Conservation (phyloP, 345 rosid species). For the Salix caprea region DNA sequence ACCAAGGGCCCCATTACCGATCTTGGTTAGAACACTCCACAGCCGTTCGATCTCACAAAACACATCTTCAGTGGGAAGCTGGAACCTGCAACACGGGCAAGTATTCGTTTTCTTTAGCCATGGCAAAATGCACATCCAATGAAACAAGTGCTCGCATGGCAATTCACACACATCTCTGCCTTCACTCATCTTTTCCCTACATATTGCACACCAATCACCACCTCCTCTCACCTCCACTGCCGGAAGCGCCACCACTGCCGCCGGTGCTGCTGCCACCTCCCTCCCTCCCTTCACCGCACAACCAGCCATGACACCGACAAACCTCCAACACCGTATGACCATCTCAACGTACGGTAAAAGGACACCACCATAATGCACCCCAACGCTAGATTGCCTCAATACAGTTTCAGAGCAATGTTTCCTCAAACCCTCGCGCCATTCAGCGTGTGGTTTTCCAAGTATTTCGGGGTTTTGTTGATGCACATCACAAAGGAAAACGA, state of each 20-base stretch:
- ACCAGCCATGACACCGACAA: slow-evolving; percentile 39
- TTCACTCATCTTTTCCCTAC: slow-evolving; percentile 74
- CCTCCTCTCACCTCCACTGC: slow-evolving; percentile 45
- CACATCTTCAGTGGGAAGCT: slow-evolving; percentile 79
- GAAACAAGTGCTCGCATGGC: slow-evolving; percentile 87
- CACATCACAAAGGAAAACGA: slow-evolving; percentile 75
- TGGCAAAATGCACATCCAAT: slow-evolving; percentile 81
- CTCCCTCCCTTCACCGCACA: slow-evolving; percentile 33
- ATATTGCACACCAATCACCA: slow-evolving; percentile 61
- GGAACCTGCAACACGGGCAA: slow-evolving; percentile 87
- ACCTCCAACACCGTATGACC: slow-evolving; percentile 59
- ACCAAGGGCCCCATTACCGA: slow-evolving; percentile 6
- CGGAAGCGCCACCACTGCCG: slow-evolving; percentile 61
- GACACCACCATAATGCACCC: slow-evolving; percentile 49
- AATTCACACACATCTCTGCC: slow-evolving; percentile 79
- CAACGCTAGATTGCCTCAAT: slow-evolving; percentile 37
- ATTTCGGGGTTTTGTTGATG: slow-evolving; percentile 56
- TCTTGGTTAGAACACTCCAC: slow-evolving; percentile 53
- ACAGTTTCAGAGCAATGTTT: slow-evolving; percentile 26
- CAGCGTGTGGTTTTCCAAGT: slow-evolving; percentile 36
- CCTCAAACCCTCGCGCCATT: slow-evolving; percentile 54
- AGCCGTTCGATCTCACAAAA: slow-evolving; percentile 76
- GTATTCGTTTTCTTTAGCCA: slow-evolving; percentile 82
- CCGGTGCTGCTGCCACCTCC: slow-evolving; percentile 53
- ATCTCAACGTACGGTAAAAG: slow-evolving; percentile 61